Percentiles rank a stretch among this genome's conserved stretches.
phyloP scores from a whole-genome alignment of 257 asterid genomes.

The Gentiana straminea region DNA sequence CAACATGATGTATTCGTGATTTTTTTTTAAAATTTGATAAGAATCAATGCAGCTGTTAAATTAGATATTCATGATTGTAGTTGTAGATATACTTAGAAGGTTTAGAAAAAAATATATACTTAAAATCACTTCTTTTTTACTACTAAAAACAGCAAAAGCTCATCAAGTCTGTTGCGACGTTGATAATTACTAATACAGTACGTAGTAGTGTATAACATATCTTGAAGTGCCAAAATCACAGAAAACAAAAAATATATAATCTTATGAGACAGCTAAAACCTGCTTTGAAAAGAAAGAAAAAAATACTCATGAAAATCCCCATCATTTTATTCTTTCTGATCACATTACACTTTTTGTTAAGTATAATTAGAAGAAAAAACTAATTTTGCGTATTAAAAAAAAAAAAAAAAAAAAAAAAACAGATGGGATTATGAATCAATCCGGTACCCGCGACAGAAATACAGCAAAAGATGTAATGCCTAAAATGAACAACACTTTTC shows the following conservation, averaged over 20 bases:
- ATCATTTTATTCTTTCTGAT: slow-evolving; percentile 6
- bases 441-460: not conserved
- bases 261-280: slow-evolving; percentile 4
- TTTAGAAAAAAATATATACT: no score
- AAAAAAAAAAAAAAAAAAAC: not conserved
- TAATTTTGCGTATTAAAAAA: not conserved
- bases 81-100: no score
- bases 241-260: not conserved
- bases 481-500: slow-evolving; percentile 1
- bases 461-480: not conserved
- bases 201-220: no score
- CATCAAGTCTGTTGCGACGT: no score
- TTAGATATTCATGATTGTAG: no score
- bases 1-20: no score
- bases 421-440: not conserved
- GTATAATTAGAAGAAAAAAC: not conserved
- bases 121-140: no score
- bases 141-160: no score
- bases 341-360: slow-evolving; percentile 2
- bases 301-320: not conserved
- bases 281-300: not conserved
- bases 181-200: no score
- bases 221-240: no score
- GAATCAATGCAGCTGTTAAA: no score
- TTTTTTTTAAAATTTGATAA: no score